Percentiles rank a stretch among this genome's conserved stretches.
phyloP scores from a whole-genome alignment of 345 rosid genomes.

The Brassica rapa region DNA sequence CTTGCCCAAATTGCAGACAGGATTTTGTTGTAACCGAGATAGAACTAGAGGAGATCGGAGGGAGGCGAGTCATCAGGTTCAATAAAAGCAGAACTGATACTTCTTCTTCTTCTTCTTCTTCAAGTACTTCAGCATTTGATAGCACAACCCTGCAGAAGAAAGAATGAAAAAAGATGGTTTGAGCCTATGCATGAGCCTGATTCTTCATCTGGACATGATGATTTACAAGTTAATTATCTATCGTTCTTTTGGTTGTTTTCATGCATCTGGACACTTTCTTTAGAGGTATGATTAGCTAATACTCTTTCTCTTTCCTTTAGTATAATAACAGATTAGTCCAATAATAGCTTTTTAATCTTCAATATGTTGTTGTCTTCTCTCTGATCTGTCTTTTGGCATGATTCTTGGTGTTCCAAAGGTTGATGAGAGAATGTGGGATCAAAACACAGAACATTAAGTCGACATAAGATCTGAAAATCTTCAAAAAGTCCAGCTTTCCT shows the following conservation, averaged over 20 bases:
- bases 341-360: no score
- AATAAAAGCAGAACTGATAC: conserved; percentile 14
- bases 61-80: conserved; percentile 18
- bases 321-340: no score
- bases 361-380: no score
- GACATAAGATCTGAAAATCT: no score
- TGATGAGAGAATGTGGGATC: no score
- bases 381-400: no score
- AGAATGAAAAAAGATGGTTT: neutral
- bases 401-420: no score
- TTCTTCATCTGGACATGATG: neutral
- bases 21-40: conserved; percentile 64
- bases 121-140: neutral
- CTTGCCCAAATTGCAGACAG: conserved; percentile 67
- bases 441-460: no score
- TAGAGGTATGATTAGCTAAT: no score
- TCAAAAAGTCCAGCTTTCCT: no score
- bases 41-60: conserved; percentile 14
- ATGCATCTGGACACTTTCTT: neutral
- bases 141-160: neutral
- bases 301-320: no score
- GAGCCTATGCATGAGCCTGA: neutral
- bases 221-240: neutral
- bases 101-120: conserved; percentile 7
- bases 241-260: neutral